Base-by-base conservation (phyloP, 2,329 filamentous ascomycete genomes). In the Coniochaeta ligniaria region DNA sequence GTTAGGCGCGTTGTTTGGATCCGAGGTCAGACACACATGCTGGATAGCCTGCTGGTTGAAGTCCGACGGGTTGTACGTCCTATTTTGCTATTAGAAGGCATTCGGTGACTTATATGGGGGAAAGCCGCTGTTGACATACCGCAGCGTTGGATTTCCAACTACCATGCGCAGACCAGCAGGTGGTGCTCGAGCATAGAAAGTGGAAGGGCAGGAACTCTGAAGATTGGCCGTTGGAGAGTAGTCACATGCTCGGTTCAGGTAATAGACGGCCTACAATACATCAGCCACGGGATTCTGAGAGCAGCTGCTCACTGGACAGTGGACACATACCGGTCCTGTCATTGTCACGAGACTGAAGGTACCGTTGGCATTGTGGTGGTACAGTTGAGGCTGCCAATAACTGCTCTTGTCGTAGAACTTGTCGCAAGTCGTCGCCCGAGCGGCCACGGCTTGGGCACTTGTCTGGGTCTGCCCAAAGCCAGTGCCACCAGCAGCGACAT, bases 1-100 rank as follows among this genome's bases (percentile, higher is more conserved):
- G 56, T 38, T 58, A 24, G 56, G 56, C 17, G 56, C 17, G 56
- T 58, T 58, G 56, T 58, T 58, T 12, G 56, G 33, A n/a, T 58
- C 56, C 7, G 56, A 3, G 24, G 56, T 58, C 16, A 58, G 56
- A 26, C 56, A 58, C n/a, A 58, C 56, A 26, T 58, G 56, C 16
- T 58, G 56, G 24, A 58, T 26, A 17, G 56, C 56, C 56, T 58
- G 56, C 43, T 58, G 56, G 56, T n/a, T 38, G 56, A 58, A 58
- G 36, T 41, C 47, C 56, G 56, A 38, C 16, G 36, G 5, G n/a
- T 58, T 38, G n/a, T 58, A 58, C 6, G 31, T 58, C 17, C 31
- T 38, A 6, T 43, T 11, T 26, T 22, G 17, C 6, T 26, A 14
- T 26, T 16, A 41, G 26, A 24, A 38, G 14, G 28, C 12, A 22